These are phyloP conservation scores for Solanum microdontum DNA, from an alignment of 257 asterid species.

Conservation along the genomic window DNA sequence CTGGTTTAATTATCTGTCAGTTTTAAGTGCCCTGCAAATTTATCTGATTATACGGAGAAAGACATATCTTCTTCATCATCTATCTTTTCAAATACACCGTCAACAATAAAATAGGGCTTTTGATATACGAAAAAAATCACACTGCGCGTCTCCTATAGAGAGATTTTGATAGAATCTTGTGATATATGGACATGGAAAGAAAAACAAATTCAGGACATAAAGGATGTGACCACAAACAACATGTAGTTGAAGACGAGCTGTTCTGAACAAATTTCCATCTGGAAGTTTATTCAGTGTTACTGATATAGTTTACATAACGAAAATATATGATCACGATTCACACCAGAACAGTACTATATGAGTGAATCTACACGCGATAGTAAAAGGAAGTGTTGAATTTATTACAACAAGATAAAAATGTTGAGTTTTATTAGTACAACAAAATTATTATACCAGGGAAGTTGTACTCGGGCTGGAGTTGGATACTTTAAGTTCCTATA, in stretches of 20 bases:
- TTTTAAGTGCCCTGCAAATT: not conserved
- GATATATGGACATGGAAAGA: not conserved
- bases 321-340: not conserved
- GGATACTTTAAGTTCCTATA: slow-evolving; percentile 17
- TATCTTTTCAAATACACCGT: not conserved
- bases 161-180: not conserved
- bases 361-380: not conserved
- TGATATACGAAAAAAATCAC: not conserved
- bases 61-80: not conserved
- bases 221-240: not conserved
- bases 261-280: not conserved
- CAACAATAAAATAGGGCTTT: not conserved
- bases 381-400: not conserved
- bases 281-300: not conserved
- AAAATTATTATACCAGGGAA: not conserved
- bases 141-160: not conserved
- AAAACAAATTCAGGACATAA: not conserved
- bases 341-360: not conserved
- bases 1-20: not conserved
- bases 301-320: not conserved
- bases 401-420: not conserved
- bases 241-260: not conserved
- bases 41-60: not conserved
- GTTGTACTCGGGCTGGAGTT: slow-evolving; percentile 2
- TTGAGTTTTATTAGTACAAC: not conserved